Evolutionary conservation across 371 early-diverging fungal species (phyloP), one percentile per base, ranked within the genome.

Genomic region (Lichtheimia ramosa): DNA sequence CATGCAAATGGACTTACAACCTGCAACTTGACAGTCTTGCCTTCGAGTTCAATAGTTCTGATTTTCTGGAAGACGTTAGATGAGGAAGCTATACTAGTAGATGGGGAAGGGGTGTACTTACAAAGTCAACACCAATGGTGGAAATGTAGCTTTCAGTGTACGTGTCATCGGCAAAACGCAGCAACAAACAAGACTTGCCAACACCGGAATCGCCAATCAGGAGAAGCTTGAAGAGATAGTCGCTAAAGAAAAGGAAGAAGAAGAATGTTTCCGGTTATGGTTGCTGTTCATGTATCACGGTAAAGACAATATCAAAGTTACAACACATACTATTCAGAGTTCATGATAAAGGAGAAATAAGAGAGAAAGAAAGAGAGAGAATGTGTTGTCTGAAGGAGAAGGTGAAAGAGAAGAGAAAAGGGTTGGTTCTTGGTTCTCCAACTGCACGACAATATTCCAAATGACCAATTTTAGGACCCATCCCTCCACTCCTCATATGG

Each of bases 201-300:
- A 99, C 99, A 68, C 96, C 99, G 69, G 93, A 93, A 86, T 99
- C 98, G 48, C 99, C 99, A 78, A 99, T 98, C 48, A 99, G 88
- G 68, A 99, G 87, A 41, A 99, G 91, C 84, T 99, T 99, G 82
- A 99, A 98, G 56, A 99, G 86, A 70, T 98, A 98, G 71, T 99
- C 96, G 84, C 91, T 92, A 40, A 21, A 46, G 46, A 46, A 16
- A 10, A 21, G 16, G 18, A 21, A 46, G 46, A 46, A 16, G 21
- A 21, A 46, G 18, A 46, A 21, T n/a, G 46, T 46, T n/a, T 21
- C n/a, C 46, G 21, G 46, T 46, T 46, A 21, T 46, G 46, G 46
- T 46, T 21, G 21, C 15, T n/a, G 16, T n/a, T 51, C 24, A 27
- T 51, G 51, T 24, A 21, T 20, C 25, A 20, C 24, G 21, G 6